Conservation (phyloP, 1,284 basidiomycete genomes). For the Trichosporon sp. region DNA sequence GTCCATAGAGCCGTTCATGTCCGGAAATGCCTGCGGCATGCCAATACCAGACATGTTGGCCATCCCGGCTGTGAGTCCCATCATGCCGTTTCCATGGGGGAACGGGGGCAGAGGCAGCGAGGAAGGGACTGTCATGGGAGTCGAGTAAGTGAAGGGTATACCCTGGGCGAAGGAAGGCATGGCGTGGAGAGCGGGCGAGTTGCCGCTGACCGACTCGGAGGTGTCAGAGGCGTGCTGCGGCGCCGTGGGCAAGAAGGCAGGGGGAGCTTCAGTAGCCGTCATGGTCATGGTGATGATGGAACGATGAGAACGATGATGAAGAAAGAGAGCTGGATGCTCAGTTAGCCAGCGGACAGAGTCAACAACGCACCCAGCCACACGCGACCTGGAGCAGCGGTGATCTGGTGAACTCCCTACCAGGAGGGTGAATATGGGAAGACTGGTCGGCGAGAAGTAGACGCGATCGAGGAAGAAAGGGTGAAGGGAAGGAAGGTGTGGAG, state of each 20-base stretch:
- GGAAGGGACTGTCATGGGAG: constrained; percentile 14
- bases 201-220: constrained; percentile 9
- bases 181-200: neutral
- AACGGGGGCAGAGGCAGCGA: neutral
- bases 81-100: neutral
- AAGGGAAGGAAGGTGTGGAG: neutral
- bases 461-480: neutral
- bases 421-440: neutral
- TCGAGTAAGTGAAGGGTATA: neutral
- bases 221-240: constrained; percentile 14
- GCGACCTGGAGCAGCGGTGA: neutral
- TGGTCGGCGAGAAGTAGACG: neutral
- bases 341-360: neutral
- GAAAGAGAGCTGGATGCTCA: neutral
- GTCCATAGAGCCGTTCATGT: constrained; percentile 5
- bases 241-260: constrained; percentile 21
- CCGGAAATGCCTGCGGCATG: neutral
- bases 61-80: constrained; percentile 7
- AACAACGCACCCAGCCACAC: neutral
- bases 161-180: constrained; percentile 9
- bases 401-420: neutral
- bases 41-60: constrained; percentile 9
- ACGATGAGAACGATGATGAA: neutral
- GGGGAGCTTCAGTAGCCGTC: neutral
- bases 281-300: neutral